These are phyloP conservation scores for Tephrocybe sp. DNA, from an alignment of 768 basidiomycete genomes.

Conservation along the genomic window DNA sequence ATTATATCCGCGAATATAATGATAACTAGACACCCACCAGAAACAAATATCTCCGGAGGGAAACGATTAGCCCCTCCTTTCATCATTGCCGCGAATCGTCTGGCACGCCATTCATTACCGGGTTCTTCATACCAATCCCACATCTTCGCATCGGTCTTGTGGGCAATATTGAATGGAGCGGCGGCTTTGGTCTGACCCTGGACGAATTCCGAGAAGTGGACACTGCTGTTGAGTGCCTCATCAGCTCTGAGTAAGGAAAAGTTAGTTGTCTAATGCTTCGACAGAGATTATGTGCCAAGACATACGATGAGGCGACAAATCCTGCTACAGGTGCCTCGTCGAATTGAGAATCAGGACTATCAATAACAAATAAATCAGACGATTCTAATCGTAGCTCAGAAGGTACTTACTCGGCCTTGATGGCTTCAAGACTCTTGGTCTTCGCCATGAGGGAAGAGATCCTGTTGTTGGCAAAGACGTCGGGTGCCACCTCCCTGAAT, in stretches of 20 bases:
- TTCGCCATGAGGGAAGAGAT: slow-evolving; percentile 29
- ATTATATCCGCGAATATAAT: background rate
- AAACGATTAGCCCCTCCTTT: slow-evolving; percentile 23
- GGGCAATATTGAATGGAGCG: slow-evolving; percentile 24
- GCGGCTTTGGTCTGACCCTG: slow-evolving; percentile 11
- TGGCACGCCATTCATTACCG: slow-evolving; percentile 22
- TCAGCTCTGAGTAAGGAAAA: slow-evolving; percentile 18
- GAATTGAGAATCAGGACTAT: slow-evolving; percentile 18
- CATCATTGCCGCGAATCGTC: slow-evolving; percentile 26
- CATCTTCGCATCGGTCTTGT: slow-evolving; percentile 17
- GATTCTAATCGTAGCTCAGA: background rate
- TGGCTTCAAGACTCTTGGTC: slow-evolving; percentile 23
- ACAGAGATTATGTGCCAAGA: background rate
- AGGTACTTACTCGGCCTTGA: slow-evolving; percentile 25
- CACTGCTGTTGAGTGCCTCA: slow-evolving; percentile 18
- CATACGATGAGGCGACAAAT: slow-evolving; percentile 16
- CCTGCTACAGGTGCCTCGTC: slow-evolving; percentile 15
- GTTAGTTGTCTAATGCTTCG: background rate
- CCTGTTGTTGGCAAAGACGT: slow-evolving; percentile 24
- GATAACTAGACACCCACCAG: slow-evolving; percentile 10
- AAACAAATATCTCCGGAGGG: slow-evolving; percentile 17
- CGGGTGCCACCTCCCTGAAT: slow-evolving; percentile 22
- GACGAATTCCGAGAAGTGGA: slow-evolving; percentile 16
- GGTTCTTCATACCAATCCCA: slow-evolving; percentile 33
- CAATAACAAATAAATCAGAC: too few relatives aligned